A percentile compares a stretch with the other conserved stretches of the same genome.
phyloP scores from a whole-genome alignment of 1,284 basidiomycete genomes.

The Afroboletus lepidellus region DNA sequence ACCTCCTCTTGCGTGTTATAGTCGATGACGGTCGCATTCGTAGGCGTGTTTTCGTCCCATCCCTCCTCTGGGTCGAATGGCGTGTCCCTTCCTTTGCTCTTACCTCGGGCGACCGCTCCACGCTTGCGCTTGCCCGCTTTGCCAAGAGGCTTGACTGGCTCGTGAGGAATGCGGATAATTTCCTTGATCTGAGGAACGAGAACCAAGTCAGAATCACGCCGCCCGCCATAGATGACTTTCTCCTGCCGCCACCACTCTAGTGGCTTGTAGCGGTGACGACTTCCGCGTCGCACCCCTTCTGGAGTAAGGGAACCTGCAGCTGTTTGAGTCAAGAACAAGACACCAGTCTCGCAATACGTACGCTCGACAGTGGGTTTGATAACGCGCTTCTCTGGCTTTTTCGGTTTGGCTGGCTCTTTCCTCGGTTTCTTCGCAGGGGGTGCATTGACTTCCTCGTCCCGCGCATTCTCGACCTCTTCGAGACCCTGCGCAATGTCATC shows the following conservation, averaged over 20 bases:
- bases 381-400: constrained; percentile 31
- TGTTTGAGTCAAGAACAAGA: constrained; percentile 11
- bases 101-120: constrained; percentile 34
- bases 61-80: constrained; percentile 70
- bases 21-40: constrained; percentile 69
- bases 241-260: constrained; percentile 95
- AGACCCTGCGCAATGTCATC: constrained; percentile 54
- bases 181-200: constrained; percentile 81
- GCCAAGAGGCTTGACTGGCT: constrained; percentile 55
- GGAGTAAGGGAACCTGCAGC: constrained; percentile 29
- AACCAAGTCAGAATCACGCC: constrained; percentile 50
- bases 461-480: constrained; percentile 43
- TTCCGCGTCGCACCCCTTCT: constrained; percentile 73
- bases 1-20: constrained; percentile 63
- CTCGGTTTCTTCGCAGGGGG: constrained; percentile 32
- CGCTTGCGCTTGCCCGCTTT: constrained; percentile 44
- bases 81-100: constrained; percentile 43
- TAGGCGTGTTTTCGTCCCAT: constrained; percentile 81
- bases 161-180: constrained; percentile 77
- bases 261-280: constrained; percentile 71
- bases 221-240: constrained; percentile 73
- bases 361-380: constrained; percentile 17
- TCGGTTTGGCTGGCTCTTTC: constrained; percentile 36
- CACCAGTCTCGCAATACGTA: constrained; percentile 12
- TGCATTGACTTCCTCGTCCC: constrained; percentile 36